Conservation (phyloP, 164 flowering plant genomes). For the Liquidambar formosana region DNA sequence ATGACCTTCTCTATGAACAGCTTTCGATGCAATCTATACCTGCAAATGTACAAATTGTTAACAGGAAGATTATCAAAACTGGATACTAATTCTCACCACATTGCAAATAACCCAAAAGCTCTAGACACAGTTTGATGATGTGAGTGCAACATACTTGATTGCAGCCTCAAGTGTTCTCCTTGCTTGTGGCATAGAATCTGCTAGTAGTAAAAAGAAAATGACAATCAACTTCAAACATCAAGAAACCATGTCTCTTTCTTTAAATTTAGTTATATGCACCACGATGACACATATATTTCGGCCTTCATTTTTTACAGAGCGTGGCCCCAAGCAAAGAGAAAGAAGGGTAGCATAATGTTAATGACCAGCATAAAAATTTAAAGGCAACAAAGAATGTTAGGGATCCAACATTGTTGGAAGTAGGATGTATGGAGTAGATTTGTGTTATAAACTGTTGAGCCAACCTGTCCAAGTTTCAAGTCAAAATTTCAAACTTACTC, state of each 20-base stretch:
- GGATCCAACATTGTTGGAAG: neutral
- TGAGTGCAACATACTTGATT: conserved; percentile 52
- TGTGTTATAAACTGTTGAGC: neutral
- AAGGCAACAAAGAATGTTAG: neutral
- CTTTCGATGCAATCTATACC: conserved; percentile 82
- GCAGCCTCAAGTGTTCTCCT: conserved; percentile 80
- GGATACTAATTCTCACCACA: neutral
- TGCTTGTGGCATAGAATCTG: conserved; percentile 70
- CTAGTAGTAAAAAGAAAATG: neutral
- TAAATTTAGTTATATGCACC: neutral
- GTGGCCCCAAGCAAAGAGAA: neutral
- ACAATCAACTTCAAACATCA: neutral
- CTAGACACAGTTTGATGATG: neutral
- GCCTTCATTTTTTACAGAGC: neutral
- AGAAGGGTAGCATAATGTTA: too few relatives aligned
- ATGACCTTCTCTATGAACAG: conserved; percentile 66
- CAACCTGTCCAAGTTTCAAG: neutral
- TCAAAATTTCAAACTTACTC: too few relatives aligned
- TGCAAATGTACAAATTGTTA: conserved; percentile 27
- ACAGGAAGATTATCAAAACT: neutral
- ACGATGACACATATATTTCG: neutral
- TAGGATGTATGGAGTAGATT: neutral
- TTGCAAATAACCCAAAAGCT: neutral
- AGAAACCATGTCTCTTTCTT: neutral
- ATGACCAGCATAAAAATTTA: neutral